Conservation (phyloP, 345 rosid species). For the Theobroma cacao region DNA sequence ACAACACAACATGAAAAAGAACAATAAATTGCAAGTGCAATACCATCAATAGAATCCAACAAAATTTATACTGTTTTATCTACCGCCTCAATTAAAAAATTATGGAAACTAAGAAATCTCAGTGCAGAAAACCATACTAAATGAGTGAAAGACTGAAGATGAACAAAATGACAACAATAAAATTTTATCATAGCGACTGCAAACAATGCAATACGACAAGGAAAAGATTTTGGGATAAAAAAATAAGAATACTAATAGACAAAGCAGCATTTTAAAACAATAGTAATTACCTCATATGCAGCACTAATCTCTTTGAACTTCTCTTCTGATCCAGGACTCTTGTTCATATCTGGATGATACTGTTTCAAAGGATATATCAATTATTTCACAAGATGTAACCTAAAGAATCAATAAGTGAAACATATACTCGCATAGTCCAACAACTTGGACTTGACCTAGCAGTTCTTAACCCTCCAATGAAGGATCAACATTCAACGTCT, state of each 20-base stretch:
- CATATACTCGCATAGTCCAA: neutral
- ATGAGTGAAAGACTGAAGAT: neutral
- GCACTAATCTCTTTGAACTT: constrained; percentile 96
- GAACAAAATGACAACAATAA: neutral
- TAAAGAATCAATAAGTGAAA: constrained; percentile 9
- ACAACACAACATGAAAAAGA: constrained; percentile 24
- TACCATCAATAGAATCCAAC: neutral
- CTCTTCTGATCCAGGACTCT: constrained; percentile 78
- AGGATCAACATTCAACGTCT: neutral
- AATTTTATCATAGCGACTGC: neutral
- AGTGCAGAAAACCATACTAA: neutral
- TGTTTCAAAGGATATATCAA: constrained; percentile 35
- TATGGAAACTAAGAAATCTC: neutral
- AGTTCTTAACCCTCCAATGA: neutral
- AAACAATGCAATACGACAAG: neutral
- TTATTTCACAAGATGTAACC: neutral
- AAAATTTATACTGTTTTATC: neutral
- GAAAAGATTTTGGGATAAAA: neutral
- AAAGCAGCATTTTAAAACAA: neutral
- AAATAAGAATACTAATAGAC: neutral
- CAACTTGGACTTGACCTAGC: neutral
- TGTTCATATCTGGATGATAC: constrained; percentile 93
- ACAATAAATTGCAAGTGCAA: neutral
- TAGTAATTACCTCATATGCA: constrained; percentile 75
- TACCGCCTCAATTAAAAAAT: neutral